Conservation (phyloP, 148 eudicot species). For the Drosera capensis region DNA sequence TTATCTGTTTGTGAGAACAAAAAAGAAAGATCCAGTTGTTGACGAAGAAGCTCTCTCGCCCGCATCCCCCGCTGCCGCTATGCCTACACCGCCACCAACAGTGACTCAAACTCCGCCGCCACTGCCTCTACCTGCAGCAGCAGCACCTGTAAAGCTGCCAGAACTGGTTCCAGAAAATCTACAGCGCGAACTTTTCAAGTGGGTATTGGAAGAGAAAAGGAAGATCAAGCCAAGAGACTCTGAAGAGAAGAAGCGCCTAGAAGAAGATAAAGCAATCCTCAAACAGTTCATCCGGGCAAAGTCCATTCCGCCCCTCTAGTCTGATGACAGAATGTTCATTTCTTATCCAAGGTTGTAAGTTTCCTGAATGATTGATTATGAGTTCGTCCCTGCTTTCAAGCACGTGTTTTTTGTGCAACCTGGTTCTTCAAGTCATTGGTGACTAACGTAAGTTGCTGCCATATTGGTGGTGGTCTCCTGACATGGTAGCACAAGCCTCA, state of each 20-base stretch:
- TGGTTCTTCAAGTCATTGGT: too few relatives aligned
- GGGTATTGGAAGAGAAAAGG: constrained; percentile 92
- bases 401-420: too few relatives aligned
- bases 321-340: too few relatives aligned
- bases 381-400: too few relatives aligned
- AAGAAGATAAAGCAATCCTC: constrained; percentile 83
- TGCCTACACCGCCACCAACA: constrained; percentile 9
- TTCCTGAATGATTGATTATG: too few relatives aligned
- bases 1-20: constrained; percentile 53
- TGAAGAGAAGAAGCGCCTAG: constrained; percentile 58
- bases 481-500: too few relatives aligned
- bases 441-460: too few relatives aligned
- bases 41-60: constrained; percentile 20
- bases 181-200: constrained; percentile 78
- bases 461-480: too few relatives aligned
- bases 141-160: constrained; percentile 19
- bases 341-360: too few relatives aligned
- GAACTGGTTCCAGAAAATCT: constrained; percentile 56
- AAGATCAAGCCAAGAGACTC: constrained; percentile 66
- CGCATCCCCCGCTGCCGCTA: neutral
- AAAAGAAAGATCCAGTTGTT: constrained; percentile 24
- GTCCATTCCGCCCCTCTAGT: constrained; percentile 39
- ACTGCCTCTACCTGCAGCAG: constrained; percentile 12
- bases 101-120: neutral
- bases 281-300: constrained; percentile 73